Base-by-base conservation (phyloP, 108 stramenopile species). In the Hondaea fermentalgiana region DNA sequence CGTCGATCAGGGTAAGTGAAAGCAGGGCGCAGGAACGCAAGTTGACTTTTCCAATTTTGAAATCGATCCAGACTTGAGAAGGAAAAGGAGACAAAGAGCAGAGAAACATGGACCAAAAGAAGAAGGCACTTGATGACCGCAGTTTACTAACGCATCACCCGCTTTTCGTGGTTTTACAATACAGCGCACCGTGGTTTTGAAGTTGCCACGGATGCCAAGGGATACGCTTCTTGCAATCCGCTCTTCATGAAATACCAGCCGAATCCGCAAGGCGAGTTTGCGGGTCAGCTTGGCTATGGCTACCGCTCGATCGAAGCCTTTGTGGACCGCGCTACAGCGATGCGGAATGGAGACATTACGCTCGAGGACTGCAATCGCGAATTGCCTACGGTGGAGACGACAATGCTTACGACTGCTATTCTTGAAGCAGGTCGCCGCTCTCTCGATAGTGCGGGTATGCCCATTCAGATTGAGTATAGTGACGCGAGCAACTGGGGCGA, bases 231-330 rank as follows among this genome's bases (percentile, higher is more conserved):
- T 29, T 97, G 98, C 19, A 99, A 99, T 93, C 99, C 99, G 5
- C 94, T 98, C 60, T 99, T 99, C 92, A 98, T 98, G 99, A 99
- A 99, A 93, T 98, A 98, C 88, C 98, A 97, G 2, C 99, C 99
- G 4, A 96, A 97, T 5, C 94, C 97, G 91, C 90, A 92, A 88
- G 97, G 96, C 45, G 95, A 92, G 90, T 99, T 99, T 91, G 92
- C 95, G 55, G 99, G 99, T 8, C 99, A 99, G 92, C 92, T 91
- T 5, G 97, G 98, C 44, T 99, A 99, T 93, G 99, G 99, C 59
- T 97, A 98, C 42, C 93, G 94, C 72, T 97, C 96, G 55, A 98
- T 99, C 91, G 98, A 96, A 92, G 93, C 93, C 58, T 97, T 97
- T 64, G 90, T 97, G 5, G 94, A 95, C 72, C 94, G 95, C 14